These are phyloP conservation scores for Hymenoscyphus occultus DNA, from an alignment of 2,329 filamentous ascomycete genomes.

Conservation along the genomic window DNA sequence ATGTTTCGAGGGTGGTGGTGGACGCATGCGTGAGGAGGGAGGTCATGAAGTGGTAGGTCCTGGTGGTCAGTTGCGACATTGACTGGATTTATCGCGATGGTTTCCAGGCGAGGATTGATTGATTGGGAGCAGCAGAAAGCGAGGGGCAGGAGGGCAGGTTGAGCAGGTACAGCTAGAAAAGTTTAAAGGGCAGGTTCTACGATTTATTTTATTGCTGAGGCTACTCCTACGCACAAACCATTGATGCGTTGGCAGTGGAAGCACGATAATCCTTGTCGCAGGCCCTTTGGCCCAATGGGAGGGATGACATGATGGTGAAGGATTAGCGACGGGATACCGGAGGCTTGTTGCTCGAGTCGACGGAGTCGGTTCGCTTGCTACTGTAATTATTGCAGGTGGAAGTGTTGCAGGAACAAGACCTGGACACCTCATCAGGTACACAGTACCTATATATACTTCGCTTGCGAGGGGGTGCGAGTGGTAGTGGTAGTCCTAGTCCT, in stretches of 20 bases:
- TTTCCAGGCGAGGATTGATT: not conserved
- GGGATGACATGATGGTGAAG: not conserved
- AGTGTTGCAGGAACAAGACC: no score
- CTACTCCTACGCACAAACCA: constrained; percentile 29
- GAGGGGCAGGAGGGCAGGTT: constrained; percentile 1
- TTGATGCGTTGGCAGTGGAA: constrained; percentile 33
- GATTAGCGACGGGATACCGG: no score
- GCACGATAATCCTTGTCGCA: constrained; percentile 18
- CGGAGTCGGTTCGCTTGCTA: no score
- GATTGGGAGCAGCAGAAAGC: not conserved
- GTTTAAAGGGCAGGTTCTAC: constrained; percentile 12
- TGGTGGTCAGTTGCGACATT: not conserved
- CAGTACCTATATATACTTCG: no score
- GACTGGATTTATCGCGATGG: not conserved
- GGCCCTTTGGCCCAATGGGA: not conserved
- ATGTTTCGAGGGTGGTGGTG: constrained; percentile 1
- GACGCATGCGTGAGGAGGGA: not conserved
- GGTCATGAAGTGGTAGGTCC: not conserved
- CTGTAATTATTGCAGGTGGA: no score
- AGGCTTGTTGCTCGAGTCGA: no score
- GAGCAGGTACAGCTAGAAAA: constrained; percentile 12
- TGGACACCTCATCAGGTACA: no score
- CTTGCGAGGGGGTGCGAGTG: no score
- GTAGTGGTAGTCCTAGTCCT: no score
- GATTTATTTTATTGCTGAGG: constrained; percentile 14